Base-by-base conservation (phyloP, 2,329 filamentous ascomycete genomes). In the Neophaeococcomyces mojaviensis region DNA sequence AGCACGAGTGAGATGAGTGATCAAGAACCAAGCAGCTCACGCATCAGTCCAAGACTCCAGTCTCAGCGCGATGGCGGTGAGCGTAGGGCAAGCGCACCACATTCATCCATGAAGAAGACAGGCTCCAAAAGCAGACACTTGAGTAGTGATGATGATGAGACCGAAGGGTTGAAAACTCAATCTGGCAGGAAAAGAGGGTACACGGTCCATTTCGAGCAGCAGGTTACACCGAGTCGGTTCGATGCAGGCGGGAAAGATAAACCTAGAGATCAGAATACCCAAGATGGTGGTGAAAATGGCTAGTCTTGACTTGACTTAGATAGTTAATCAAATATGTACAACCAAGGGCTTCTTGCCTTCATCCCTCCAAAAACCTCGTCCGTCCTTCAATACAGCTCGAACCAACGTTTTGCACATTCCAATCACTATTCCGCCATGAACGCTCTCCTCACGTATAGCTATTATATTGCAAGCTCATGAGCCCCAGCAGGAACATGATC, bases 1-100 rank as follows among this genome's bases (percentile, higher is more conserved):
- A 51, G 41, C 39, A 40, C 39, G 8, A 38, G 31, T 19, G 41
- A 44, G 32, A 32, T 16, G 28, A 37, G 32, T n/a, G 24, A 15
- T 19, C 32, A 44, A 20, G 41, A 46, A 22, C 2, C n/a, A 10
- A 26, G 19, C 19, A 30, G 33, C 28, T 24, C 22, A 15, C 32
- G n/a, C 13, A 16, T 28, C 12, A 13, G 13, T 18, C 18, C 20
- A 19, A 43, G 34, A 7, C 28, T 15, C 15, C 15, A 22, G 4
- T 3, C n/a, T 10, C 24, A 28, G 24, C 5, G 24, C 24, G 10
- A 28, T 15, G 32, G 10, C 10, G 39, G 26, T 32, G 22, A 19
- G 16, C 39, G 39, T 13, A 15, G 28, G 22, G 32, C 39, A 12
- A 43, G 28, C 22, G 28, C 39, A 33, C 41, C 19, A 8, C 32